phyloP scores from a whole-genome alignment of 1,284 basidiomycete genomes.

The Pseudozyma tsukubaensis region DNA sequence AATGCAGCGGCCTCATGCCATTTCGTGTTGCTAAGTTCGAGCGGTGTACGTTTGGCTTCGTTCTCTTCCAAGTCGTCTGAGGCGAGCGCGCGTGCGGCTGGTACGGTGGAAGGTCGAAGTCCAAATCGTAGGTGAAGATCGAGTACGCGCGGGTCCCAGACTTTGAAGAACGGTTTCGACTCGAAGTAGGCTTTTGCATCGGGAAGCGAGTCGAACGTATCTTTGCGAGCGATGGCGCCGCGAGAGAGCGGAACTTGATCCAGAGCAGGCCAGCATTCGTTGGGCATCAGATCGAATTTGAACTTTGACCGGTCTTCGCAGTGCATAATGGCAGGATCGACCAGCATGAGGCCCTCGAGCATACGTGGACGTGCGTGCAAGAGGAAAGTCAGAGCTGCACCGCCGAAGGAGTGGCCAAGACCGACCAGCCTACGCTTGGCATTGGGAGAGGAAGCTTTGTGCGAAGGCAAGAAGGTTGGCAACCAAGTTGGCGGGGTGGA shows the following conservation, averaged over 20 bases:
- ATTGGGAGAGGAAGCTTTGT: constrained; percentile 21
- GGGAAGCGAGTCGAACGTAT: constrained; percentile 73
- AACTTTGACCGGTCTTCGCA: constrained; percentile 41
- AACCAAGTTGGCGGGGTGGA: constrained; percentile 34
- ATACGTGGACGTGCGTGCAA: constrained; percentile 76
- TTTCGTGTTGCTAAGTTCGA: constrained; percentile 57
- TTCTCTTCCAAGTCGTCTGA: constrained; percentile 35
- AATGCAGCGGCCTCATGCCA: constrained; percentile 63
- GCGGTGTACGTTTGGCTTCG: constrained; percentile 28
- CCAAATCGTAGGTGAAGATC: constrained; percentile 78
- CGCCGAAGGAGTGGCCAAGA: constrained; percentile 80
- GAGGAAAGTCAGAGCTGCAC: constrained; percentile 71
- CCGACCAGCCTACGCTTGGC: constrained; percentile 72
- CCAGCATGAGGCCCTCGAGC: constrained; percentile 79
- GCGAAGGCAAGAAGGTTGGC: constrained; percentile 40
- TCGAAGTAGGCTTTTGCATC: constrained; percentile 70
- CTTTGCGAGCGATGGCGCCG: constrained; percentile 76
- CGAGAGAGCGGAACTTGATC: constrained; percentile 57
- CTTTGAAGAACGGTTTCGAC: constrained; percentile 77
- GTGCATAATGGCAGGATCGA: constrained; percentile 80
- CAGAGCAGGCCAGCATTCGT: constrained; percentile 10
- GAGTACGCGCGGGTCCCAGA: constrained; percentile 80
- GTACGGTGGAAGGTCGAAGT: constrained; percentile 67
- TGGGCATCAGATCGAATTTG: constrained; percentile 22
- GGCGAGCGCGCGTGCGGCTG: constrained; percentile 16